Percentiles rank a stretch among this genome's conserved stretches.
These are phyloP conservation scores for Pythium sukuiense DNA, from an alignment of 352 stramenopile species.

Conservation along the genomic window DNA sequence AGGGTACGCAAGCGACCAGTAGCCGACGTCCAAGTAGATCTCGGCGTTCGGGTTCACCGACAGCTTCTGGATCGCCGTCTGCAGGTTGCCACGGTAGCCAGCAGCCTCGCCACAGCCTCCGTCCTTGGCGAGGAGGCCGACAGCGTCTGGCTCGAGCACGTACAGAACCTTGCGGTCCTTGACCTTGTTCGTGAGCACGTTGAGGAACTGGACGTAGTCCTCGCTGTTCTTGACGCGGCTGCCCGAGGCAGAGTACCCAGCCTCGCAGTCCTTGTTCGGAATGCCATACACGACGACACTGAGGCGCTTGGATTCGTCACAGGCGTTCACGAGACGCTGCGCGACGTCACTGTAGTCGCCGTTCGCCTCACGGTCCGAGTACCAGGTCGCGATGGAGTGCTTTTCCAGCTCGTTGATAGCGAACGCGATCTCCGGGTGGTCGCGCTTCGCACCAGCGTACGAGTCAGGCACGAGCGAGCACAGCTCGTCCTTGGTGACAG, in stretches of 20 bases:
- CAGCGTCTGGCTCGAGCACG: constrained; percentile 64
- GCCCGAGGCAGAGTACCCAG: constrained; percentile 40
- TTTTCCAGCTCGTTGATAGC: constrained; percentile 56
- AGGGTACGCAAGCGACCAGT: constrained; percentile 48
- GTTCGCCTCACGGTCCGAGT: constrained; percentile 47
- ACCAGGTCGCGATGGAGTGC: constrained; percentile 64
- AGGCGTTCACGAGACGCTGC: constrained; percentile 35
- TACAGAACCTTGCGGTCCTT: constrained; percentile 59
- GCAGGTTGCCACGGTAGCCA: constrained; percentile 56
- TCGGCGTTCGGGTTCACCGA: constrained; percentile 56
- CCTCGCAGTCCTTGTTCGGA: constrained; percentile 65
- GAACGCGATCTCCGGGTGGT: constrained; percentile 44
- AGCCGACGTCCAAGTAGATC: constrained; percentile 66
- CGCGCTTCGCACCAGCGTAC: constrained; percentile 44
- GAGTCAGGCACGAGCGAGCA: constrained; percentile 47
- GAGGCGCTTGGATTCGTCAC: constrained; percentile 41
- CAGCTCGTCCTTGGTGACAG: constrained; percentile 36
- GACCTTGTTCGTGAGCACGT: constrained; percentile 35
- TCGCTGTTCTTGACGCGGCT: constrained; percentile 38
- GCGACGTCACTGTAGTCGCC: constrained; percentile 38
- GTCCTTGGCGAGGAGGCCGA: constrained; percentile 44
- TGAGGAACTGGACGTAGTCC: constrained; percentile 52
- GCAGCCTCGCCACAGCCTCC: constrained; percentile 38
- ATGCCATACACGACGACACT: constrained; percentile 68
- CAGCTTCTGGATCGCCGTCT: constrained; percentile 47